Conservation (phyloP, 805 yeast genomes). For the Myxozyma lipomycoides region DNA sequence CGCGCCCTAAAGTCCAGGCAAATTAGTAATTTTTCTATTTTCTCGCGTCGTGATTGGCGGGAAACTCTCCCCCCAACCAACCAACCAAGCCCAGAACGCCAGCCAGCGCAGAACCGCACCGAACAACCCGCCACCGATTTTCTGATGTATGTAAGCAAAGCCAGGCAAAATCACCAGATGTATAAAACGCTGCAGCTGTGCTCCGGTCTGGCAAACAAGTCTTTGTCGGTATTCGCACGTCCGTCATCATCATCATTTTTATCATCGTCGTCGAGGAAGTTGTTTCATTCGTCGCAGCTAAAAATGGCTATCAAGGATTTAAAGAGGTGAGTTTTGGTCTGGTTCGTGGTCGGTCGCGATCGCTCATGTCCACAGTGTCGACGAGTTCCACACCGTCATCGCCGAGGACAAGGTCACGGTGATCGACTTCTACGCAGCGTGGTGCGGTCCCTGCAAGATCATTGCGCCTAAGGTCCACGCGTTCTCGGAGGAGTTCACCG, state of each 20-base stretch:
- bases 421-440: constrained; percentile 92
- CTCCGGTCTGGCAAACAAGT: neutral
- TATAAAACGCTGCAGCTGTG: neutral
- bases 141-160: too few species aligned
- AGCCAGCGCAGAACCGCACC: too few species aligned
- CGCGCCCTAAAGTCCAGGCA: too few species aligned
- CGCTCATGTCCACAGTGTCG: constrained; percentile 30
- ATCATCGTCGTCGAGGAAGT: neutral
- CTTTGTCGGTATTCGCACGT: neutral
- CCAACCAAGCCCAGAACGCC: too few species aligned
- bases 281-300: constrained; percentile 8
- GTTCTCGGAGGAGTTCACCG: constrained; percentile 54
- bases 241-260: neutral
- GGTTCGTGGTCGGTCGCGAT: neutral
- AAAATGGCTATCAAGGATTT: constrained; percentile 23
- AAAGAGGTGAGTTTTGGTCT: constrained; percentile 13
- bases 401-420: constrained; percentile 69
- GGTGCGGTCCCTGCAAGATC: constrained; percentile 99
- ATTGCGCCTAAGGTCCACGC: constrained; percentile 90
- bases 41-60: too few species aligned
- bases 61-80: too few species aligned
- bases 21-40: too few species aligned
- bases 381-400: constrained; percentile 66
- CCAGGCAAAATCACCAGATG: neutral
- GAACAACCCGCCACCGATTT: too few species aligned